A percentile compares a stretch with the other conserved stretches of the same genome.
phyloP scores from a whole-genome alignment of 495 filamentous ascomycete species.

The Tuber indicum region DNA sequence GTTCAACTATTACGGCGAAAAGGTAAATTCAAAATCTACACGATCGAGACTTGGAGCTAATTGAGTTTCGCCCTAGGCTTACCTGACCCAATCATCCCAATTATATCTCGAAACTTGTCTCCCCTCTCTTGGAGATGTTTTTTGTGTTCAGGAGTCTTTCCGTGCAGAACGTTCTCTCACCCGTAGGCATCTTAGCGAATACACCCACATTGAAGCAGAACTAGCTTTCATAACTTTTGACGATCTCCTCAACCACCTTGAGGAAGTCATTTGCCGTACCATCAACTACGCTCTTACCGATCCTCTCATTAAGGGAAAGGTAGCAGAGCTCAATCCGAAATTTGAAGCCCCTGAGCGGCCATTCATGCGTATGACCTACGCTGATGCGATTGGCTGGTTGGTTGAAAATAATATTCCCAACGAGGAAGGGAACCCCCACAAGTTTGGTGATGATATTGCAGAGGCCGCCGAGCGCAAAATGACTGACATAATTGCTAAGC shows the following conservation, averaged over 20 bases:
- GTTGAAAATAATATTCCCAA: constrained; percentile 79
- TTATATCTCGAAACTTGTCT: constrained; percentile 96
- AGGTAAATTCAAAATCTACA: constrained; percentile 31
- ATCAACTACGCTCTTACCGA: constrained; percentile 69
- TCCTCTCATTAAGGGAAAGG: constrained; percentile 57
- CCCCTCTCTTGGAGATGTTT: constrained; percentile 84
- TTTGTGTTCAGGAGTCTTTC: constrained; percentile 97
- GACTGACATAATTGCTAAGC: constrained; percentile 91
- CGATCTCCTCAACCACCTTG: constrained; percentile 85
- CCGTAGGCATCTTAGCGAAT: constrained; percentile 88
- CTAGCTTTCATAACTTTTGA: constrained; percentile 92
- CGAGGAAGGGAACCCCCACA: constrained; percentile 82
- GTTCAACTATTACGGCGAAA: constrained; percentile 89
- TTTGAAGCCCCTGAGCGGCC: constrained; percentile 80
- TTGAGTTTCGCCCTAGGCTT: constrained; percentile 49
- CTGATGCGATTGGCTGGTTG: constrained; percentile 91
- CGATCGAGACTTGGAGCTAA: background rate
- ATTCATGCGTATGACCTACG: constrained; percentile 92
- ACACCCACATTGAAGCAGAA: constrained; percentile 95
- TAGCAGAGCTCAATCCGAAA: constrained; percentile 79
- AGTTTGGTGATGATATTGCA: constrained; percentile 95
- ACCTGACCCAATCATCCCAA: constrained; percentile 94
- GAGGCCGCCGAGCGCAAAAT: constrained; percentile 95
- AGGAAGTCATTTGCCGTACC: constrained; percentile 80
- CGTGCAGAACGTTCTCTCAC: constrained; percentile 94